Conservation (phyloP, 1,284 basidiomycete genomes). For the Tausonia pullulans region DNA sequence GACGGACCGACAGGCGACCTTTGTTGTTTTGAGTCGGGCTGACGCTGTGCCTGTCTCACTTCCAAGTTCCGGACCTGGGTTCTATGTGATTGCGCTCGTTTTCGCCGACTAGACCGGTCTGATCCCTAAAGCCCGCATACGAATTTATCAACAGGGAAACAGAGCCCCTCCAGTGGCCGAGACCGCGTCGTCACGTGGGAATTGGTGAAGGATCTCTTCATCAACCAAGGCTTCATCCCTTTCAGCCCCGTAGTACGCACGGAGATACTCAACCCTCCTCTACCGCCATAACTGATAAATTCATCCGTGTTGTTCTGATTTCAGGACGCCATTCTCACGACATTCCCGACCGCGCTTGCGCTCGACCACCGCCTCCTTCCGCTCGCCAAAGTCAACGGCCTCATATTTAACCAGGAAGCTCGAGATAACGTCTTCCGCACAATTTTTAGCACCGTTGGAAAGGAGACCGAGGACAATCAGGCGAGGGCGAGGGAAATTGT, state of each 20-base stretch:
- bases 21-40: too few relatives aligned
- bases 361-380: not conserved
- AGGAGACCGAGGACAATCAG: not conserved
- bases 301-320: too few relatives aligned
- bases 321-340: not conserved
- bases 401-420: not conserved
- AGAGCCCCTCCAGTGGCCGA: not conserved
- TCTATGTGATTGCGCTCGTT: not conserved
- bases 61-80: not conserved
- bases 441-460: not conserved
- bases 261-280: too few relatives aligned
- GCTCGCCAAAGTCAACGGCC: not conserved
- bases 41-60: not conserved
- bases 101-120: too few relatives aligned
- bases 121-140: too few relatives aligned
- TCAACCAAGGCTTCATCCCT: slow-evolving; percentile 2
- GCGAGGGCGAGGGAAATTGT: not conserved
- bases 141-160: not conserved
- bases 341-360: not conserved
- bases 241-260: not conserved
- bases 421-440: not conserved
- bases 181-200: not conserved
- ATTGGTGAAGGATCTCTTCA: not conserved
- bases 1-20: too few relatives aligned
- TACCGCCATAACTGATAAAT: too few relatives aligned